Percentiles rank a stretch among this genome's conserved stretches.
Conservation (phyloP, 345 rosid species). For the Gossypium mustelinum region DNA sequence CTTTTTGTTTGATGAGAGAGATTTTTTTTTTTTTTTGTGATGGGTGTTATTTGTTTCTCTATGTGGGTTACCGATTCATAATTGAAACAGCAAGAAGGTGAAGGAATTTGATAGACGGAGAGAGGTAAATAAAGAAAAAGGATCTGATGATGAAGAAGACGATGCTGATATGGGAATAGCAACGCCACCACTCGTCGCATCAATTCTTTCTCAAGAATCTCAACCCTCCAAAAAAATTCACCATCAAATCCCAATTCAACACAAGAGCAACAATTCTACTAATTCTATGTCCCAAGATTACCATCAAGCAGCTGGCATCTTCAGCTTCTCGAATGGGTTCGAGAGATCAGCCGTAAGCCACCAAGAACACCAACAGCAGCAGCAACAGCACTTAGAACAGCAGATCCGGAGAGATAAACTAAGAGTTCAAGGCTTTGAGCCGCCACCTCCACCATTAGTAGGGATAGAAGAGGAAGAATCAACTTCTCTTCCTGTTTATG, state of each 20-base stretch:
- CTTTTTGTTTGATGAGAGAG: background rate
- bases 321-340: slow-evolving; percentile 70
- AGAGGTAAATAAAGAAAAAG: background rate
- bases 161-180: slow-evolving; percentile 70
- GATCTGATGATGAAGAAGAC: slow-evolving; percentile 36
- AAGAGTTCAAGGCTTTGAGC: slow-evolving; percentile 39
- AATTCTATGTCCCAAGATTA: slow-evolving; percentile 88
- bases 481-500: slow-evolving; percentile 55
- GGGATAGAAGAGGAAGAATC: slow-evolving; percentile 54
- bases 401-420: slow-evolving; percentile 75
- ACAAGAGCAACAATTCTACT: slow-evolving; percentile 22
- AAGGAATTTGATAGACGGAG: background rate
- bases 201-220: slow-evolving; percentile 21
- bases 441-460: slow-evolving; percentile 41
- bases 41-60: slow-evolving; percentile 20
- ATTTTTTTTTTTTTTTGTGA: background rate
- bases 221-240: slow-evolving; percentile 23
- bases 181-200: slow-evolving; percentile 28
- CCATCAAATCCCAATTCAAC: slow-evolving; percentile 14
- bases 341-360: slow-evolving; percentile 38
- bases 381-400: slow-evolving; percentile 51
- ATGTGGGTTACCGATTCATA: slow-evolving; percentile 25
- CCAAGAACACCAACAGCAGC: slow-evolving; percentile 27
- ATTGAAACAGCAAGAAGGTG: slow-evolving; percentile 18
- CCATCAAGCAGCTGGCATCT: slow-evolving; percentile 48